Conservation (phyloP, 371 early-diverging fungal species). For the Syncephalastrum sp. region DNA sequence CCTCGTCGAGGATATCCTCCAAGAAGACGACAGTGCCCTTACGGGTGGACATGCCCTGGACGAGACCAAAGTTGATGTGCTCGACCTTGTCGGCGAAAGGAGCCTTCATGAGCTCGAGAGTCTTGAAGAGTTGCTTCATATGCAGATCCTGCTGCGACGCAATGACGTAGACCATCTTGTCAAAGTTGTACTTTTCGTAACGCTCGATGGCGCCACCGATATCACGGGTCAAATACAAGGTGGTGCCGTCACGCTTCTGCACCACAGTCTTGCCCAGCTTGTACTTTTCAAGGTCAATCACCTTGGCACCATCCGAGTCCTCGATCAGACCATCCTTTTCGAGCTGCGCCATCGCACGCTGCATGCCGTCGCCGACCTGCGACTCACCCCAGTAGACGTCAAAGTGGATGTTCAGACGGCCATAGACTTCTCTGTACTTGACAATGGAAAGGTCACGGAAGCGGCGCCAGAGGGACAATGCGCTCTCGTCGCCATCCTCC, state of each 20-base stretch:
- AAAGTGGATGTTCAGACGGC: constrained; percentile 92
- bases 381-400: constrained; percentile 99
- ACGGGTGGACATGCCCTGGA: constrained; percentile 98
- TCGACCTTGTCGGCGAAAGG: constrained; percentile 67
- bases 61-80: constrained; percentile 98
- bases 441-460: constrained; percentile 95
- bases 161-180: constrained; percentile 96
- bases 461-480: constrained; percentile 85
- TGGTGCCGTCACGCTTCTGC: constrained; percentile 94
- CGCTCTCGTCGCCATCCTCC: constrained; percentile 95
- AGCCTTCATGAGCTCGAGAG: constrained; percentile 79
- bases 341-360: constrained; percentile 75
- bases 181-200: constrained; percentile 87
- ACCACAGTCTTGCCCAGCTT: constrained; percentile 89
- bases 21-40: constrained; percentile 98
- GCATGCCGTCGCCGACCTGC: constrained; percentile 83
- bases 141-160: constrained; percentile 96
- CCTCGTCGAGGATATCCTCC: constrained; percentile 94
- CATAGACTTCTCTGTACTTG: constrained; percentile 94
- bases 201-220: constrained; percentile 97
- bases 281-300: constrained; percentile 81
- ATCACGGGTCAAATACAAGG: constrained; percentile 98
- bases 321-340: constrained; percentile 67
- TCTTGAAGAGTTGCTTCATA: constrained; percentile 96
- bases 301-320: constrained; percentile 85